Percentiles rank a stretch among this genome's conserved stretches.
Conservation (phyloP, 495 filamentous ascomycete genomes). For the Penicillium steckii region DNA sequence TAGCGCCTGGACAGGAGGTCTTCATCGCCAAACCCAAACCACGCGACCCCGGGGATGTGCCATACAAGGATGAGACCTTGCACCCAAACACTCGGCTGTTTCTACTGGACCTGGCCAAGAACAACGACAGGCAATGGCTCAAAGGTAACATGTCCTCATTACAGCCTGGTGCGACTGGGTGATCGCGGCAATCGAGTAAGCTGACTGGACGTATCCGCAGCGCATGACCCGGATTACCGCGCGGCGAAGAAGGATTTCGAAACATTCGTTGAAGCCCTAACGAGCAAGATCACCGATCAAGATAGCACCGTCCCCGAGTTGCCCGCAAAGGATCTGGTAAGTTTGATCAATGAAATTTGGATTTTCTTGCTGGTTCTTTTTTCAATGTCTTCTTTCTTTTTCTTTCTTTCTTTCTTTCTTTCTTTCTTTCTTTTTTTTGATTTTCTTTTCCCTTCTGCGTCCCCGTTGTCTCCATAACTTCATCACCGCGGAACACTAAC, state of each 20-base stretch:
- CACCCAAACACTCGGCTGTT: conserved; percentile 84
- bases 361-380: too few species aligned
- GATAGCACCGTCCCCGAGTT: conserved; percentile 83
- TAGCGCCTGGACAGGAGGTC: conserved; percentile 61
- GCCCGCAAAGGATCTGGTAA: conserved; percentile 73
- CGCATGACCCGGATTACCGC: conserved; percentile 74
- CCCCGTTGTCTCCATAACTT: background rate
- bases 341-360: conserved; percentile 14
- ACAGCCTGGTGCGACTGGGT: background rate
- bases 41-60: conserved; percentile 60
- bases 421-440: background rate
- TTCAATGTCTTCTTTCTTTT: too few species aligned
- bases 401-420: too few species aligned
- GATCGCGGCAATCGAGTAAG: conserved; percentile 4
- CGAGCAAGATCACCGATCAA: conserved; percentile 62
- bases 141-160: conserved; percentile 54
- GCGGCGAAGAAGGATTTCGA: conserved; percentile 75
- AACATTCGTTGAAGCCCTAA: conserved; percentile 67
- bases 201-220: conserved; percentile 35
- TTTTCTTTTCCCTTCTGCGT: too few species aligned
- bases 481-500: conserved; percentile 1
- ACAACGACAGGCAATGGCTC: conserved; percentile 81
- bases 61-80: conserved; percentile 66
- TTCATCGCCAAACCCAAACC: conserved; percentile 71
- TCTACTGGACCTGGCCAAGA: conserved; percentile 66